Evolutionary conservation across 805 yeast species (phyloP).

Genomic region (Starmerella bacillaris): DNA sequence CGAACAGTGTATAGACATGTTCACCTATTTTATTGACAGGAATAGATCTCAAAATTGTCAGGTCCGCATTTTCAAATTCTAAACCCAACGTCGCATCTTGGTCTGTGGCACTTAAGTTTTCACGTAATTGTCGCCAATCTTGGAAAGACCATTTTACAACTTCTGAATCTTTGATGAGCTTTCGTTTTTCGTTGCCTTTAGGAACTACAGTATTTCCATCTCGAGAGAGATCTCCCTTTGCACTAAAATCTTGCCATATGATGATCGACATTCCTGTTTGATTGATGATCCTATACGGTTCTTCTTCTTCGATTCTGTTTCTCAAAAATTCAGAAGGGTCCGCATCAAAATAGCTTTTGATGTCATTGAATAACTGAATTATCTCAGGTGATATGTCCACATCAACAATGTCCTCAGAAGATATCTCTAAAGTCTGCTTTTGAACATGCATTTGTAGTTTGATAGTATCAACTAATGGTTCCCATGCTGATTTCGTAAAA

Average conservation of each 20-base stretch:
- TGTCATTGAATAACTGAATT: conserved; percentile 55
- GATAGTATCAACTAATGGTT: conserved; percentile 82
- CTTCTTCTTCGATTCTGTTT: conserved; percentile 49
- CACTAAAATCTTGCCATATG: conserved; percentile 49
- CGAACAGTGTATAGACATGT: conserved; percentile 40
- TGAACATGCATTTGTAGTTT: conserved; percentile 53
- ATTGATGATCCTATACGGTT: conserved; percentile 65
- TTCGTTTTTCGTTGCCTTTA: conserved; percentile 17
- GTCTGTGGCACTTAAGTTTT: conserved; percentile 49
- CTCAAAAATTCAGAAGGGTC: conserved; percentile 16
- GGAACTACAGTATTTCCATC: conserved; percentile 18
- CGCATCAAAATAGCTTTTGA: conserved; percentile 30
- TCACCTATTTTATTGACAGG: conserved; percentile 74
- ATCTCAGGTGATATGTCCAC: conserved; percentile 67
- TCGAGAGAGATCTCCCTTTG: background rate
- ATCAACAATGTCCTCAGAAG: conserved; percentile 63
- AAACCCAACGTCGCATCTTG: conserved; percentile 47
- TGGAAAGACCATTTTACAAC: conserved; percentile 75
- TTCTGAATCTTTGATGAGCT: conserved; percentile 29
- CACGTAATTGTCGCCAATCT: conserved; percentile 80
- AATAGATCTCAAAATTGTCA: conserved; percentile 36
- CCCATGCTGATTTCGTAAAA: conserved; percentile 85
- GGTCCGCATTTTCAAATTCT: conserved; percentile 34
- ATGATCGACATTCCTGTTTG: conserved; percentile 72
- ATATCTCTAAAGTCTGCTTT: conserved; percentile 42